Conservation (phyloP, 345 rosid genomes). For the Crucihimalaya himalaica region DNA sequence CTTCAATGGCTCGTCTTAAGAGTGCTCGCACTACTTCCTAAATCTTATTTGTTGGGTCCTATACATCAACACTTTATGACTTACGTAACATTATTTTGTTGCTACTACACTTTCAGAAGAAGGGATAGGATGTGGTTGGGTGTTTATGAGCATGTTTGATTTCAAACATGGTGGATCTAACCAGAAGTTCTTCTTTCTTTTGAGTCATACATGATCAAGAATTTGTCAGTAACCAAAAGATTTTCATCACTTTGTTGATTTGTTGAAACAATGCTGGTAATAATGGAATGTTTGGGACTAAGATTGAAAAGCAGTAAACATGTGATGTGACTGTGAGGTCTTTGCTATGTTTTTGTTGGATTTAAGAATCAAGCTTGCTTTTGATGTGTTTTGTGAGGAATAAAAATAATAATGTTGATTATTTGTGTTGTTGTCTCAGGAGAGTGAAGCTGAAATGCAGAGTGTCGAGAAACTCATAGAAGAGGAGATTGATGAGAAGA, state of each 20-base stretch:
- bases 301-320: conserved; percentile 40
- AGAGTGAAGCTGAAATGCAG: conserved; percentile 42
- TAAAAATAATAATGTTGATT: neutral
- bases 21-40: too few relatives aligned
- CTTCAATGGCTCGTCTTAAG: too few relatives aligned
- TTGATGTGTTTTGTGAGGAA: neutral
- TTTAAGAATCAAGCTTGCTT: neutral
- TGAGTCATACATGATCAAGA: neutral
- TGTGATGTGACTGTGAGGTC: conserved; percentile 38
- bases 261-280: conserved; percentile 36
- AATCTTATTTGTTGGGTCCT: too few relatives aligned
- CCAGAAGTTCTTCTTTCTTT: conserved; percentile 38
- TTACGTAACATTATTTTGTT: too few relatives aligned
- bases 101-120: conserved; percentile 49
- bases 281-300: conserved; percentile 31
- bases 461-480: conserved; percentile 88
- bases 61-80: too few relatives aligned
- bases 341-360: conserved; percentile 52
- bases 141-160: conserved; percentile 75
- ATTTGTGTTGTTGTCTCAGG: conserved; percentile 47
- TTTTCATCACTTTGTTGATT: conserved; percentile 41
- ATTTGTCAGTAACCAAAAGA: neutral
- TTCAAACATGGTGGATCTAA: conserved; percentile 71
- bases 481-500: conserved; percentile 67
- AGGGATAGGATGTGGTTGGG: conserved; percentile 85